Conservation (phyloP, 2,329 filamentous ascomycete species). For the Pseudogymnoascus sp. region DNA sequence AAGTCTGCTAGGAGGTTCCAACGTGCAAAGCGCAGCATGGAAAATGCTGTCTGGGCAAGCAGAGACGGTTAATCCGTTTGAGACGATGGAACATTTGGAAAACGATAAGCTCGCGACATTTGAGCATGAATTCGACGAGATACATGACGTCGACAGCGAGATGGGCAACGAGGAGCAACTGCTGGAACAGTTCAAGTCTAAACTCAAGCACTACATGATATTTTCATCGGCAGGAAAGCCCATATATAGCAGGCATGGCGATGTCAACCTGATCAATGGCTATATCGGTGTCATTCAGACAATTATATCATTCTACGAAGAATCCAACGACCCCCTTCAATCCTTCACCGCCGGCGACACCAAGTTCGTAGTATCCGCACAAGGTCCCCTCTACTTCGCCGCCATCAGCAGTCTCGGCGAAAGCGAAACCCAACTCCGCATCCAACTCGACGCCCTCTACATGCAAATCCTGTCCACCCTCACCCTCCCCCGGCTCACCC, state of each 20-base stretch:
- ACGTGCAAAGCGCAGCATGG: conserved; percentile 62
- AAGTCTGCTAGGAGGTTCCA: conserved; percentile 67
- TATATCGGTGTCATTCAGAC: conserved; percentile 96
- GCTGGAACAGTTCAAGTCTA: conserved; percentile 74
- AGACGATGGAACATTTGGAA: conserved; percentile 38
- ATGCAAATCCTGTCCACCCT: conserved; percentile 97
- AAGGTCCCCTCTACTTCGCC: conserved; percentile 85
- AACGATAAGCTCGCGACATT: conserved; percentile 60
- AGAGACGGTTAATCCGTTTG: conserved; percentile 53
- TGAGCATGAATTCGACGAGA: conserved; percentile 67
- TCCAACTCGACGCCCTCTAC: conserved; percentile 87
- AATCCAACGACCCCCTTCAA: conserved; percentile 65
- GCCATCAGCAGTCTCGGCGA: conserved; percentile 90
- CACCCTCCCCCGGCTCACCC: conserved; percentile 77
- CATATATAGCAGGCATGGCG: conserved; percentile 92
- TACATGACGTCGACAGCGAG: conserved; percentile 52
- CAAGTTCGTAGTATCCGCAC: conserved; percentile 76
- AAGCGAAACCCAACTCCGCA: conserved; percentile 78
- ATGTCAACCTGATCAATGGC: conserved; percentile 80
- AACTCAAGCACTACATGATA: conserved; percentile 95
- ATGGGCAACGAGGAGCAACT: conserved; percentile 46
- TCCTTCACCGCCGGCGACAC: conserved; percentile 83
- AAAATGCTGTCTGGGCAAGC: conserved; percentile 57
- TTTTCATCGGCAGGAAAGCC: conserved; percentile 94
- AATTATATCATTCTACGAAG: conserved; percentile 94